Base-by-base conservation (phyloP, 306 rosid species). In the Pueraria montana region DNA sequence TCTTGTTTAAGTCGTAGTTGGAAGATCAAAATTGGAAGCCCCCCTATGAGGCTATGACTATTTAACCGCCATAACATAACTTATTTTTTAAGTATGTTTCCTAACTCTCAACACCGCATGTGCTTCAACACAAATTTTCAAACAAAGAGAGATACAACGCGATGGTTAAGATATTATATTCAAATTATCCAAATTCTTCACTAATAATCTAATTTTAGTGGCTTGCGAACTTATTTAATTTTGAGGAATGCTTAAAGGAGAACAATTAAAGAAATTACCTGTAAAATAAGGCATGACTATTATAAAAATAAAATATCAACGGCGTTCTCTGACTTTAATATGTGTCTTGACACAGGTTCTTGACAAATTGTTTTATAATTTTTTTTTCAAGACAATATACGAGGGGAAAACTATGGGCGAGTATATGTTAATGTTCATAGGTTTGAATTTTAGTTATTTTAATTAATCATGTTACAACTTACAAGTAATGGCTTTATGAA, bases 81-180 rank as follows among this genome's bases (percentile, higher is more conserved):
- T 76, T 76, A 16, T 50, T 21, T 40, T 55, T 42, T 36, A 82
- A 75, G 68, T 3, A 74, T 26, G 81, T 13, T 76, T 64, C 48
- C 52, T 27, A 74, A 24, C 68, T 52, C 69, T 36, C 58, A 24
- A 53, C 71, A 55, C 40, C 13, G 3, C 81, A 75, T 75, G 85
- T 82, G 81, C 76, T 32, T 75, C 69, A 52, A 71, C 52, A 59
- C 72, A 26, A 50, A 36, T 52, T 82, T 75, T 65, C 46, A 74
- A 56, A 78, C 53, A 49, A 4, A 75, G 11, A 52, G 27, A 36
- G 8, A 64, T 58, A 59, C 62, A 30, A 43, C 49, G 49, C 4
- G 38, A n/a, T n/a, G n/a, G n/a, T n/a, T n/a, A n/a, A n/a, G n/a
- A n/a, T n/a, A n/a, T n/a, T n/a, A n/a, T n/a, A n/a, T n/a, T n/a